Evolutionary conservation across 2,329 filamentous ascomycete species (phyloP).

Genomic region (Nothomitra cinnamomea): DNA sequence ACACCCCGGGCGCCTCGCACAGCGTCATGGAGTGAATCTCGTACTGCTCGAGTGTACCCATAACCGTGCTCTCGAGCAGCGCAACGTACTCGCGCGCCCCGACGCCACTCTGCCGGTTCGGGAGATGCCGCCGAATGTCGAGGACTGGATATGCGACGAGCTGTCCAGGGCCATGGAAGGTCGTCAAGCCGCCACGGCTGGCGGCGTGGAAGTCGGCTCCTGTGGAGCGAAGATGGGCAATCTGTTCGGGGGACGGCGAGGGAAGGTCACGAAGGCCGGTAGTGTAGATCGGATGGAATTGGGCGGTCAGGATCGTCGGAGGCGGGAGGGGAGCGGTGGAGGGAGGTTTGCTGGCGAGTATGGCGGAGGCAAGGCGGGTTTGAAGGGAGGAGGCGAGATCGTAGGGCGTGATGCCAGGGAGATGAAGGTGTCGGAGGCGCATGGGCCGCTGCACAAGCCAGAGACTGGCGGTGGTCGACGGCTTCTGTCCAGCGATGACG

Average conservation of each 20-base stretch:
- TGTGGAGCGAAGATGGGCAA: slow-evolving; percentile 18
- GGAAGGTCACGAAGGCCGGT: slow-evolving; percentile 63
- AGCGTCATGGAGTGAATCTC: slow-evolving; percentile 40
- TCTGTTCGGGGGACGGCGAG: slow-evolving; percentile 20
- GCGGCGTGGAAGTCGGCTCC: slow-evolving; percentile 50
- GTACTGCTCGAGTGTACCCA: slow-evolving; percentile 43
- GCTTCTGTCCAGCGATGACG: too few species aligned
- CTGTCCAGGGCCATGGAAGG: slow-evolving; percentile 90
- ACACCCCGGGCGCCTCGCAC: slow-evolving; percentile 57
- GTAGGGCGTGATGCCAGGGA: slow-evolving; percentile 38
- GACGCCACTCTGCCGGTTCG: slow-evolving; percentile 4
- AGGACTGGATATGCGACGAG: slow-evolving; percentile 81
- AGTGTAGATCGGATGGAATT: slow-evolving; percentile 71
- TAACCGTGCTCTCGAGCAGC: slow-evolving; percentile 60
- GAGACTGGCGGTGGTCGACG: neutral
- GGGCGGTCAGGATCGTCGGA: slow-evolving; percentile 66
- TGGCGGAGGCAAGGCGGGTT: slow-evolving; percentile 34
- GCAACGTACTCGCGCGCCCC: slow-evolving; percentile 57
- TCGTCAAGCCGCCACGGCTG: slow-evolving; percentile 75
- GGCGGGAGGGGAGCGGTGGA: slow-evolving; percentile 12
- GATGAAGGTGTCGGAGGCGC: slow-evolving; percentile 43
- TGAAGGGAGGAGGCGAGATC: slow-evolving; percentile 37
- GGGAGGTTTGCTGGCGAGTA: slow-evolving; percentile 43
- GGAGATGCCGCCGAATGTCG: slow-evolving; percentile 52
- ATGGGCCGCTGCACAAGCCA: slow-evolving; percentile 14